Base-by-base conservation (phyloP, 2,329 filamentous ascomycete species). In the Calonectria crousiana region DNA sequence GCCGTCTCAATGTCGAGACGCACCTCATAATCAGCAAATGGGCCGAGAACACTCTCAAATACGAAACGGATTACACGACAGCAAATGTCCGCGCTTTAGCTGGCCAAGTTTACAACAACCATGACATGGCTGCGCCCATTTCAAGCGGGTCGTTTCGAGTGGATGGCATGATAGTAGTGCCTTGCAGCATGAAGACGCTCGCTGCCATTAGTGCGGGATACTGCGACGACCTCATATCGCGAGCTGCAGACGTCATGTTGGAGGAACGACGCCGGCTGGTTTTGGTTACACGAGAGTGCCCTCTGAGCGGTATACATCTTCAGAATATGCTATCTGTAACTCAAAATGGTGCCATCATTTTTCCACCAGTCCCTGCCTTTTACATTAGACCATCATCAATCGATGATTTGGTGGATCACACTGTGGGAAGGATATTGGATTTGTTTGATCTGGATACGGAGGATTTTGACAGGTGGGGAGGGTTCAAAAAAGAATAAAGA, bases 131-230 rank as follows among this genome's bases (percentile, higher is more conserved):
- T 11, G 70, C 70, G 11, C 32, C 52, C 6, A 67, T 72, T 20
- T 49, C 70, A 10, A 49, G 36, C 11, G 69, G 64, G 28, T 72
- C 70, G 30, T 72, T 60, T 41, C 47, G 41, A 5, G 44, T 41
- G 6, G 84, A 85, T 69, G 87, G 87, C 14, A 89, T 89, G 87
- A 86, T 89, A 18, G 78, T 89, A 2, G 84, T 86, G 0, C 87
- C 85, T 0, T 89, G 87, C 79, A 86, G 84, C 68, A 87, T 89
- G 85, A 89, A 88, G 78, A 88, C 87, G 1, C 81, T 89, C 5
- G 85, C 87, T 0, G 85, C 82, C 0, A 83, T 89, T 4, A 78
- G 83, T 26, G 77, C 81, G 1, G 87, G 87, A 0, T 86, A 84
- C 70, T 84, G 85, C 69, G 85, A 88, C 49, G 87, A 88, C 73